Base-by-base conservation (phyloP, 805 yeast species). In the Wickerhamiella spandovensis region DNA sequence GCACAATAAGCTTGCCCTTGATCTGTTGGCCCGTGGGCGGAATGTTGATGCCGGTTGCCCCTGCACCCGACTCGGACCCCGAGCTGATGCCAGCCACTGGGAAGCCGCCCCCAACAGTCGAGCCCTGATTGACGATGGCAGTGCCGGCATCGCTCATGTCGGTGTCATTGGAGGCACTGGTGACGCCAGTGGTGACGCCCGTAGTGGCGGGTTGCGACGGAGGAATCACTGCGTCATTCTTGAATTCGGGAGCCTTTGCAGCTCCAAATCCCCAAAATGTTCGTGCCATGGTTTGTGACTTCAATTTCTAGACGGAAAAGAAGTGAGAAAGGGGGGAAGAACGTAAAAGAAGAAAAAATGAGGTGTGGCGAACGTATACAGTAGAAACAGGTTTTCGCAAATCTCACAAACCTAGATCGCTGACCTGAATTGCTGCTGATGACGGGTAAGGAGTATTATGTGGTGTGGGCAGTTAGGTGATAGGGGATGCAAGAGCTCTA, bases 1-100 rank as follows among this genome's bases (percentile, higher is more conserved):
- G 79, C 46, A 92, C 88, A 59, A 79, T 78, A 48, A 90, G 73
- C 64, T 84, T 84, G 44, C 97, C 97, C 21, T 57, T 55, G 48
- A 55, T 54, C 47, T 53, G 55, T 39, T 52, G 55, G 39, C 53
- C 47, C 25, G 49, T 51, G 17, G 60, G 56, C 22, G 47, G 47
- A 38, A 52, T 52, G 46, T 46, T 43, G 44, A 52, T 50, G 38
- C 46, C 49, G 18, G 45, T 20, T 6, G 17, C 35, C n/a, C 15
- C 23, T 3, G 37, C 23, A 15, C 22, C 37, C 21, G 9, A 17
- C 5, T 15, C 45, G 18, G 32, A 4, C 7, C n/a, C 21, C 6
- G 12, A 12, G 22, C 35, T 15, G 37, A 2, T 23, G 4, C n/a
- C 22, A 18, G 8, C 35, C 13, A 7, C 30, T 2, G 21, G 3